Conservation (phyloP, 2,329 filamentous ascomycete genomes). For the Cordyceps tenuipes region DNA sequence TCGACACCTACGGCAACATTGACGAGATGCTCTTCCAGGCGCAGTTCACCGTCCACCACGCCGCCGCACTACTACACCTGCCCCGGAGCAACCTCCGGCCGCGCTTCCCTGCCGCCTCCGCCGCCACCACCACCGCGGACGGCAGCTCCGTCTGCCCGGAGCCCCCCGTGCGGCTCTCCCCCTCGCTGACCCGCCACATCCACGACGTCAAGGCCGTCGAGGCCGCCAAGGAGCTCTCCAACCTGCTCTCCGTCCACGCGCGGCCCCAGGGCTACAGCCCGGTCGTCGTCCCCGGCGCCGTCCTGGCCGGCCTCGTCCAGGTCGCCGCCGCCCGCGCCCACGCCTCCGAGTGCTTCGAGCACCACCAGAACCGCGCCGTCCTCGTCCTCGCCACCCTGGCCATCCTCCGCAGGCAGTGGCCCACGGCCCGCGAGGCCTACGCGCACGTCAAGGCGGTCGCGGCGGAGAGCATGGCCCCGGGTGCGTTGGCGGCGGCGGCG, state of each 20-base stretch:
- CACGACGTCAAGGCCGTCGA: neutral
- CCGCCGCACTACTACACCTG: neutral
- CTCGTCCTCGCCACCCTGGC: neutral
- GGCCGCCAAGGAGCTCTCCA: neutral
- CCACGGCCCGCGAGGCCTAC: neutral
- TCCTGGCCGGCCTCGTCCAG: neutral
- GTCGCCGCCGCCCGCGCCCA: neutral
- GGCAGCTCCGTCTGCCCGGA: neutral
- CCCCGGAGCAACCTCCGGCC: slow-evolving; percentile 4
- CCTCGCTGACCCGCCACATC: neutral
- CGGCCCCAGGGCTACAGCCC: neutral
- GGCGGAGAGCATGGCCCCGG: neutral
- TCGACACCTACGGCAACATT: slow-evolving; percentile 5
- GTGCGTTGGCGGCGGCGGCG: neutral
- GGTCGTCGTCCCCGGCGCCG: neutral
- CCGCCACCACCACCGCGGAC: too few relatives aligned
- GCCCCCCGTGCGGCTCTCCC: neutral
- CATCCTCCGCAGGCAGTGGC: neutral
- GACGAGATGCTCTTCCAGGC: slow-evolving; percentile 5
- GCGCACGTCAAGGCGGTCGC: neutral
- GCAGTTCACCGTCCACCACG: slow-evolving; percentile 1
- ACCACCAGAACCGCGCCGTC: neutral
- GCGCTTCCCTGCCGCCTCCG: neutral
- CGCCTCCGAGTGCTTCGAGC: slow-evolving; percentile 1
- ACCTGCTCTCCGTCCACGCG: neutral